A percentile compares a stretch with the other conserved stretches of the same genome.
Conservation (phyloP, 495 filamentous ascomycete species). For the Cudoniella acicularis region DNA sequence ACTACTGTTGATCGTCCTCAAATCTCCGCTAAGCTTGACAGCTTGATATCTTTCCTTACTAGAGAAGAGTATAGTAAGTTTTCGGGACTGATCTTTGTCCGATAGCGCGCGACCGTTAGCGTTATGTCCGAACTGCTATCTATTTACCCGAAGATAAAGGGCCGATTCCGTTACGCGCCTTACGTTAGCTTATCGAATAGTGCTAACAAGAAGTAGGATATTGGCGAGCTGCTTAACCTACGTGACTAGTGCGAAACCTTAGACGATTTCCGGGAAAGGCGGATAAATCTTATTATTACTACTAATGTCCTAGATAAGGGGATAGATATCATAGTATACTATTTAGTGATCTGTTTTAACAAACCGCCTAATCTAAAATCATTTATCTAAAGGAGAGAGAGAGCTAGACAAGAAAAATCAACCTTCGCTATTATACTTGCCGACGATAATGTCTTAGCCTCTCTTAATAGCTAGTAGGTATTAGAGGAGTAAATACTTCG, state of each 20-base stretch:
- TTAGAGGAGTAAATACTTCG: slow-evolving; percentile 23
- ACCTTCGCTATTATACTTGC: slow-evolving; percentile 62
- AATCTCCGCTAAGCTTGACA: not conserved
- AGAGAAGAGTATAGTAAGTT: not conserved
- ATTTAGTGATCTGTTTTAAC: slow-evolving; percentile 80
- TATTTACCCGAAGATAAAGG: slow-evolving; percentile 48
- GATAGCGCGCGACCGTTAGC: slow-evolving; percentile 63
- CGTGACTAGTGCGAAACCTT: slow-evolving; percentile 40
- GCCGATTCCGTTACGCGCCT: slow-evolving; percentile 44
- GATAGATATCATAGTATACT: slow-evolving; percentile 80
- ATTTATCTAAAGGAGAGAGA: slow-evolving; percentile 84
- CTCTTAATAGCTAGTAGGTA: slow-evolving; percentile 22
- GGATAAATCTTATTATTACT: slow-evolving; percentile 70
- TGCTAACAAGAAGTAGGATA: not conserved
- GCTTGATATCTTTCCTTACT: not conserved
- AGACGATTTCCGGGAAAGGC: slow-evolving; percentile 61
- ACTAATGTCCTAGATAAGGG: slow-evolving; percentile 89
- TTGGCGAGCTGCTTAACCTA: not conserved
- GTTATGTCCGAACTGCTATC: slow-evolving; percentile 64
- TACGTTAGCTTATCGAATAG: not conserved
- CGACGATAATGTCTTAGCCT: not conserved
- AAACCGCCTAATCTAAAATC: slow-evolving; percentile 70
- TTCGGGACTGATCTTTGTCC: slow-evolving; percentile 68
- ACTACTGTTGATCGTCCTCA: slow-evolving; percentile 3
- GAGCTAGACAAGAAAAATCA: slow-evolving; percentile 69